A percentile compares a stretch with the other conserved stretches of the same genome.
Conservation (phyloP, 176 grass and related monocot species). For the Microstegium vimineum region DNA sequence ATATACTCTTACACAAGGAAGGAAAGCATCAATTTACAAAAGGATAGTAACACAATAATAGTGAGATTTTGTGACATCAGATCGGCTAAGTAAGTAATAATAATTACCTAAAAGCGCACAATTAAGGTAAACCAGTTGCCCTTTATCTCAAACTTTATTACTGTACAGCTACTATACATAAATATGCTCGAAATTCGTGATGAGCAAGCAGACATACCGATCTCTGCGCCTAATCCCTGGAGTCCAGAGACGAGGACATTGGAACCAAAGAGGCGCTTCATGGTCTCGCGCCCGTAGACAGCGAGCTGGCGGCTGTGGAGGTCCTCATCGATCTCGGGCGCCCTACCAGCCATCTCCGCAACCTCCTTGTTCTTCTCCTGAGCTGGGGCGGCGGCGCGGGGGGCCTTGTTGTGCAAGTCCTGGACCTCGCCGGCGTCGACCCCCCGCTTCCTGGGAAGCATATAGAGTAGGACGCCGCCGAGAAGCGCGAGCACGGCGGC, state of each 20-base stretch:
- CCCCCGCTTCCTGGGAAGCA: constrained; percentile 65
- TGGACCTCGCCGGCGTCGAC: constrained; percentile 49
- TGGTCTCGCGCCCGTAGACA: constrained; percentile 84
- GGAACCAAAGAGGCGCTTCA: constrained; percentile 84
- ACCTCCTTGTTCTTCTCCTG: background rate
- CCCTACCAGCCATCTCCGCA: constrained; percentile 24
- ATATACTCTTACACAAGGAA: background rate
- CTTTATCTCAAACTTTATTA: too few species aligned
- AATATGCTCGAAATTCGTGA: background rate
- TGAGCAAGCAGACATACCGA: constrained; percentile 32
- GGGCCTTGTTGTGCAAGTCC: constrained; percentile 56
- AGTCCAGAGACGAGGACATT: constrained; percentile 84
- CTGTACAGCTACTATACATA: background rate
- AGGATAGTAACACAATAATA: too few species aligned
- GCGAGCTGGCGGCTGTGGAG: constrained; percentile 92
- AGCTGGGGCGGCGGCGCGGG: constrained; percentile 10
- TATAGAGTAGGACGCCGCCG: constrained; percentile 51
- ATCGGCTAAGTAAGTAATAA: background rate
- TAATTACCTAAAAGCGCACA: background rate
- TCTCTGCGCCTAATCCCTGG: constrained; percentile 76
- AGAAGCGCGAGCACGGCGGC: constrained; percentile 43
- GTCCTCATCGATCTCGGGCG: constrained; percentile 80
- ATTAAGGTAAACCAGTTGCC: background rate
- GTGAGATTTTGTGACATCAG: background rate
- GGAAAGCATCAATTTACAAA: background rate